A percentile compares a stretch with the other conserved stretches of the same genome.
phyloP scores from a whole-genome alignment of 2,329 filamentous ascomycete genomes.

The Neonectria hederae region DNA sequence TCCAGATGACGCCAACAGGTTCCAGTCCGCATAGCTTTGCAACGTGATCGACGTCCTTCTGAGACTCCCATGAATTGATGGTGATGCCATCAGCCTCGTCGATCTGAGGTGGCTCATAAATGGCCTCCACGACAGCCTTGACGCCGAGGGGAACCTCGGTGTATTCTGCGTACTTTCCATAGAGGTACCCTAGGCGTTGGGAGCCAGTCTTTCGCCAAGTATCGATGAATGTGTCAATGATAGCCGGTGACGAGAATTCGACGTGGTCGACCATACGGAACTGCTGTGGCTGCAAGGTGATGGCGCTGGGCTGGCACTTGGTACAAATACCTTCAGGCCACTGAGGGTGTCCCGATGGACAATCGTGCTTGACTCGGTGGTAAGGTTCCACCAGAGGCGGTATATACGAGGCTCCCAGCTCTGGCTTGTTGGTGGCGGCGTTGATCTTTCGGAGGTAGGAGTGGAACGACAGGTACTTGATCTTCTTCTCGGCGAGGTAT shows the following conservation, averaged over 20 bases:
- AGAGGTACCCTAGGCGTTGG: slow-evolving; percentile 89
- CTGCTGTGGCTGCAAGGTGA: slow-evolving; percentile 90
- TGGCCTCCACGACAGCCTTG: slow-evolving; percentile 95
- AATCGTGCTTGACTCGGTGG: slow-evolving; percentile 87
- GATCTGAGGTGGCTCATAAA: slow-evolving; percentile 94
- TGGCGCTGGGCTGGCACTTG: slow-evolving; percentile 97
- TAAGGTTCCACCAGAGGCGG: slow-evolving; percentile 93
- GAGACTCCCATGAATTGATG: slow-evolving; percentile 84
- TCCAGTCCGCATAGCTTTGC: slow-evolving; percentile 86
- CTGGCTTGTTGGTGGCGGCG: slow-evolving; percentile 93
- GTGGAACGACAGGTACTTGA: slow-evolving; percentile 98
- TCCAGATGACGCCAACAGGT: slow-evolving; percentile 92
- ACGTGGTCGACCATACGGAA: slow-evolving; percentile 99
- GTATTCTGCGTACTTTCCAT: slow-evolving; percentile 91
- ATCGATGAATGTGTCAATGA: slow-evolving; percentile 90
- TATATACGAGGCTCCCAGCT: slow-evolving; percentile 93
- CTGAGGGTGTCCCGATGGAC: slow-evolving; percentile 89
- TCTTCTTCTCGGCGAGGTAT: slow-evolving; percentile 94
- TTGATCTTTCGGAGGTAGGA: slow-evolving; percentile 95
- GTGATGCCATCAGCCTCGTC: slow-evolving; percentile 91
- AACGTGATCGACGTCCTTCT: slow-evolving; percentile 81
- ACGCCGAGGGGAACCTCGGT: slow-evolving; percentile 90
- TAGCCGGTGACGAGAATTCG: slow-evolving; percentile 85
- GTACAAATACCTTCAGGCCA: slow-evolving; percentile 98
- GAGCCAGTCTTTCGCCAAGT: slow-evolving; percentile 88